A percentile compares a stretch with the other conserved stretches of the same genome.
Conservation (phyloP, 169 alveolate species). For the Eimeria sp. region DNA sequence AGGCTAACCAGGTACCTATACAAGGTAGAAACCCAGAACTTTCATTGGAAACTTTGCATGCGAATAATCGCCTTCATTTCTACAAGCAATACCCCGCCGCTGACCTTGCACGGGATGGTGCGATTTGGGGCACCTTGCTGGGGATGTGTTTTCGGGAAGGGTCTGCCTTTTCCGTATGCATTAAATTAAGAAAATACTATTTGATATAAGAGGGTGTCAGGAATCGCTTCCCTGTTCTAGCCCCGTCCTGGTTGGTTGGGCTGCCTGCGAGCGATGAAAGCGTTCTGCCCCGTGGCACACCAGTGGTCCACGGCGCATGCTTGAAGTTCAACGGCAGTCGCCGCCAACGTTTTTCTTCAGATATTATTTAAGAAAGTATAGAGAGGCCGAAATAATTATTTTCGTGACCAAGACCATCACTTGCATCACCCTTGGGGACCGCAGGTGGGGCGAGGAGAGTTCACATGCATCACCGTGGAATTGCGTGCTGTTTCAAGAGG, state of each 20-base stretch:
- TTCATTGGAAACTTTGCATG: background rate
- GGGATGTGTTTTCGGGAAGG: background rate
- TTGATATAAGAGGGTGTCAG: background rate
- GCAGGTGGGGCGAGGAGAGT: background rate
- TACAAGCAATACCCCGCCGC: background rate
- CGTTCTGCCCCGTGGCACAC: conserved; percentile 7
- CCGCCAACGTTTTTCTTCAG: background rate
- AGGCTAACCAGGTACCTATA: background rate
- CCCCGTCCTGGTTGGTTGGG: background rate
- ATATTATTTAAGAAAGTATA: background rate
- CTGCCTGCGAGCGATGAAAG: conserved; percentile 17
- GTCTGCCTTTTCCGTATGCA: background rate
- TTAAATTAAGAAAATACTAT: background rate
- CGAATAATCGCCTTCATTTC: background rate
- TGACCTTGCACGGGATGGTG: background rate
- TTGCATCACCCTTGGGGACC: background rate
- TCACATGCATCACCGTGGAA: background rate
- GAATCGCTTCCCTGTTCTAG: background rate
- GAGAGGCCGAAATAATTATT: background rate
- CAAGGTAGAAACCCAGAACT: background rate
- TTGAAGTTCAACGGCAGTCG: background rate
- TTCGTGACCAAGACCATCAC: background rate
- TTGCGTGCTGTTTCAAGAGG: background rate
- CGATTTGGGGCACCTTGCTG: background rate
- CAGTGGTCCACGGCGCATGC: conserved; percentile 47